phyloP scores from a whole-genome alignment of 2,329 filamentous ascomycete species.

The Didymella glomerata region DNA sequence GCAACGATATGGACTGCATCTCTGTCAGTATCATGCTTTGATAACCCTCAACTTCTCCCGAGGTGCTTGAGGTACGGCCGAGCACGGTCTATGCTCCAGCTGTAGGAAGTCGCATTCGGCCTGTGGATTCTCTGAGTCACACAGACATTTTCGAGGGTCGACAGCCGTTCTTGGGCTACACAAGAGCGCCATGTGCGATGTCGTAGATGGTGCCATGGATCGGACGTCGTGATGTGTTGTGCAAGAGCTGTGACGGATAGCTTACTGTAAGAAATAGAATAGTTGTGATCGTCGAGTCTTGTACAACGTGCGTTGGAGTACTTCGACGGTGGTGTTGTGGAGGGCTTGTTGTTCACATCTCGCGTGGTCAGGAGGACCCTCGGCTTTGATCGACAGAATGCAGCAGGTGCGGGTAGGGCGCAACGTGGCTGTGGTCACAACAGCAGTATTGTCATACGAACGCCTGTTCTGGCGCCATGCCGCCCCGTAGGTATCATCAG shows the following conservation, averaged over 20 bases:
- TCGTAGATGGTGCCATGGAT: slow-evolving; percentile 11
- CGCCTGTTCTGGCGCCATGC: neutral
- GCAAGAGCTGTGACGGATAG: neutral
- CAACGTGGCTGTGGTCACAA: slow-evolving; percentile 31
- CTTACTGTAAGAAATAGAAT: neutral
- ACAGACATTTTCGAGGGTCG: slow-evolving; percentile 9
- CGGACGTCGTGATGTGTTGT: neutral
- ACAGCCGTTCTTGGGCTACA: slow-evolving; percentile 5
- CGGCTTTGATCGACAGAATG: neutral
- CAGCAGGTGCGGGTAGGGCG: neutral
- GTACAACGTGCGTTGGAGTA: neutral
- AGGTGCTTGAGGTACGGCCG: neutral
- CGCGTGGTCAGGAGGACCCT: neutral
- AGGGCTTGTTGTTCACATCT: neutral
- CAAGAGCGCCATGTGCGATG: slow-evolving; percentile 23
- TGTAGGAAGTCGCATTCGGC: neutral
- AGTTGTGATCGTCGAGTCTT: neutral
- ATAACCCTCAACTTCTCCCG: neutral
- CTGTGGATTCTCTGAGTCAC: neutral
- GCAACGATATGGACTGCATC: neutral
- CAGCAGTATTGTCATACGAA: slow-evolving; percentile 22
- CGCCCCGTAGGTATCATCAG: neutral
- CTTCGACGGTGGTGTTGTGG: too few relatives aligned
- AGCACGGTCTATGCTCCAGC: neutral
- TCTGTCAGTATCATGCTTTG: neutral